Evolutionary conservation across 169 alveolate species (phyloP).

Genomic region (Babesia sp.): DNA sequence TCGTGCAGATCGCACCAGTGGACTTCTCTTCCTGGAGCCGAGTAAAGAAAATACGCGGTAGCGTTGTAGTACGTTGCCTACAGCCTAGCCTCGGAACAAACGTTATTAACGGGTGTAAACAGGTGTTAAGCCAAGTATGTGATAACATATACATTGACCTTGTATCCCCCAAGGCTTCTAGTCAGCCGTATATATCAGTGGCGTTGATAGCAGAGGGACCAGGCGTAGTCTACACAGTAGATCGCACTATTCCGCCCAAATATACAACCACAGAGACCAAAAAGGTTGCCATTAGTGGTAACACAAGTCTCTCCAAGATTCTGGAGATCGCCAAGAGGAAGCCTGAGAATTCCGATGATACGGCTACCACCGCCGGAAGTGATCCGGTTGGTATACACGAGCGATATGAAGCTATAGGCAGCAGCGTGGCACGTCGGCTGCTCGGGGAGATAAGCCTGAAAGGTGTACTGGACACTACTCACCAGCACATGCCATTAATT

Average conservation of each 20-base stretch:
- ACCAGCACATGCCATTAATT: conserved; percentile 57
- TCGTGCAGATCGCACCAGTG: conserved; percentile 53
- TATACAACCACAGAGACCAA: not conserved
- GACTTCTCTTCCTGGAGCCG: conserved; percentile 21
- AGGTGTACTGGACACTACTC: conserved; percentile 60
- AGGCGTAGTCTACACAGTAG: conserved; percentile 39
- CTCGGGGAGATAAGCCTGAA: conserved; percentile 44
- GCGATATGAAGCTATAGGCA: conserved; percentile 46
- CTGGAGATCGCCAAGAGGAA: conserved; percentile 33
- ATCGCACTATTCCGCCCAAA: conserved; percentile 18
- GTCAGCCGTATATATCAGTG: conserved; percentile 35
- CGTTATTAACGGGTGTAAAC: conserved; percentile 49
- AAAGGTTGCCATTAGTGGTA: conserved; percentile 18
- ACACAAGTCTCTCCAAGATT: conserved; percentile 40
- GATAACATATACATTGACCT: conserved; percentile 58
- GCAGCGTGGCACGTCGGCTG: conserved; percentile 39
- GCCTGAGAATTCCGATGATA: not conserved
- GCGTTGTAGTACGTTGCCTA: conserved; percentile 43
- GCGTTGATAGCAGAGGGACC: conserved; percentile 64
- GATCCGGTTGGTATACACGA: conserved; percentile 20
- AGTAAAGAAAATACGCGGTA: conserved; percentile 57
- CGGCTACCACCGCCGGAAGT: not conserved
- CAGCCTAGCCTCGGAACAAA: conserved; percentile 60
- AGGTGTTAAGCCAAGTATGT: conserved; percentile 43
- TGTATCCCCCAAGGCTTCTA: conserved; percentile 50